Conservation (phyloP, 1,284 basidiomycete genomes). For the Tremellales sp. region DNA sequence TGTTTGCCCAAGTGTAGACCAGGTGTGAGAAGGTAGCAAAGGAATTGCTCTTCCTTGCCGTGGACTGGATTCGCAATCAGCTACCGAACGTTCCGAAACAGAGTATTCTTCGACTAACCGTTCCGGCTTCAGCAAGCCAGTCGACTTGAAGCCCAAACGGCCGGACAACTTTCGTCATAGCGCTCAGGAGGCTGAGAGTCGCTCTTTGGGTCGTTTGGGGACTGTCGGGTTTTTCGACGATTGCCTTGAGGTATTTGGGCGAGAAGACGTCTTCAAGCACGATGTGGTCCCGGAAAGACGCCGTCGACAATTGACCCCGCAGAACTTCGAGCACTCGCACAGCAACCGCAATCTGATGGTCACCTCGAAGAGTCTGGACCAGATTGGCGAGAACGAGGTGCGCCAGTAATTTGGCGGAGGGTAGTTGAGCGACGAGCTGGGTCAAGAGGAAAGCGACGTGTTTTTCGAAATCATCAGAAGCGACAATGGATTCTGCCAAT, state of each 20-base stretch:
- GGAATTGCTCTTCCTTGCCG: too few relatives aligned
- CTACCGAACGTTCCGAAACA: background rate
- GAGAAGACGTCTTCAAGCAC: constrained; percentile 19
- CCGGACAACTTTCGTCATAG: constrained; percentile 23
- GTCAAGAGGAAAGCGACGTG: constrained; percentile 47
- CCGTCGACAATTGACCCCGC: constrained; percentile 10
- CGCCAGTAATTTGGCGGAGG: constrained; percentile 58
- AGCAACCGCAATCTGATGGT: constrained; percentile 58
- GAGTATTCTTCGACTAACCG: background rate
- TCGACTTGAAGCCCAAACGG: constrained; percentile 5
- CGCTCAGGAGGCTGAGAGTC: constrained; percentile 30
- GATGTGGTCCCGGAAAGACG: constrained; percentile 14
- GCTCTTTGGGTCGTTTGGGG: constrained; percentile 33
- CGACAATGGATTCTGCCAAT: background rate
- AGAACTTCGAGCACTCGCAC: constrained; percentile 46
- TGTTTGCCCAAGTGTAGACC: constrained; percentile 63
- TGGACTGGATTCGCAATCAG: background rate
- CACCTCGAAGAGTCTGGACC: constrained; percentile 56
- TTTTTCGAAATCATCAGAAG: constrained; percentile 6
- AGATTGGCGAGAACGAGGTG: constrained; percentile 60
- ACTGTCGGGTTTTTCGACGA: constrained; percentile 33
- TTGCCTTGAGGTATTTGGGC: constrained; percentile 16
- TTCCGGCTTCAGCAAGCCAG: constrained; percentile 23
- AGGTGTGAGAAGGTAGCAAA: constrained; percentile 21
- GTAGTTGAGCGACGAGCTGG: constrained; percentile 54